Evolutionary conservation across 139 green algal species (phyloP), one percentile per base, ranked within the genome.

Genomic region (Pycnococcus provasolii): DNA sequence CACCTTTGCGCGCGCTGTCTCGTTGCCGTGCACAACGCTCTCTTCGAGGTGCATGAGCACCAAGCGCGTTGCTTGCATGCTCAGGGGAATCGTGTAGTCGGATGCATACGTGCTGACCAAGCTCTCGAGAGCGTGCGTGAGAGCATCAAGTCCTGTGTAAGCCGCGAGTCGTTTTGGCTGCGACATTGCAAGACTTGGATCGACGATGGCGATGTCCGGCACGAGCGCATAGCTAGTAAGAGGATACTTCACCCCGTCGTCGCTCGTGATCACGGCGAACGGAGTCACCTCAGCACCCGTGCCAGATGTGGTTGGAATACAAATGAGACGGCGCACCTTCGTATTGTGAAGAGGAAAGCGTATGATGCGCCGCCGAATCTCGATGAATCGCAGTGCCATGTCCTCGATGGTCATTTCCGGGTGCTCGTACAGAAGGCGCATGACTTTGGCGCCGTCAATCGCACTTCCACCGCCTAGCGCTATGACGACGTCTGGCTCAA

Each of bases 391-490:
- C 54, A 82, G 77, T n/a, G 83, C 68, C 46, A 89, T 64, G 47
- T 75, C 72, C 60, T 88, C 75, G 55, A 89, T 86, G 66, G 82
- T 75, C 45, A 80, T 81, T 15, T 86, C 78, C 1, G 83, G 83
- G 41, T 73, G 58, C 77, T 89, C 83, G 50, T 88, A 88, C 80
- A 89, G 81, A 1, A 89, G 74, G 79, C 82, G 84, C 78, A 84
- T 84, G 15, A 87, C 72, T 78, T 89, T 89, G 64, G 83, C 83
- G 7, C 83, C 83, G 58, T 89, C 83, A 83, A 89, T 88, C 62
- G 83, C 78, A 1, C 75, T 85, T 48, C 83, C 83, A 0, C 83
- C 83, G 4, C 83, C 83, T 43, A 89, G 51, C 2, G 83, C 83
- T 44, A 89, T 88, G 75, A 89, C 83, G 26, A 83, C 67, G 64